phyloP scores from a whole-genome alignment of 805 yeast species.

The Cyberlindnera maclurae region DNA sequence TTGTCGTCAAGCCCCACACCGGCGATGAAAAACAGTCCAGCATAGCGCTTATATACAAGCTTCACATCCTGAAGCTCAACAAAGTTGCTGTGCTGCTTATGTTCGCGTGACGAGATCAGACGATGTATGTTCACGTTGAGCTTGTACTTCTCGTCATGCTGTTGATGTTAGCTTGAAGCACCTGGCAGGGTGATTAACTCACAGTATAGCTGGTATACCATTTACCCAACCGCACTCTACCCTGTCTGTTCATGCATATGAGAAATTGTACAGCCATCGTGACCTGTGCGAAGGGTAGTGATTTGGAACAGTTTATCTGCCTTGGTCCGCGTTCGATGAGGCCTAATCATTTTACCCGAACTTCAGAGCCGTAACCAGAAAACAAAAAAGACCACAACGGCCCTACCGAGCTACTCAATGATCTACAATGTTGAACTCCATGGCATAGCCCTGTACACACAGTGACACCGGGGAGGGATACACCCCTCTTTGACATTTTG shows the following conservation, averaged over 20 bases:
- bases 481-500: too few relatives aligned
- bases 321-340: too few relatives aligned
- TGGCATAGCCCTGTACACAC: too few relatives aligned
- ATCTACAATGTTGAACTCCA: too few relatives aligned
- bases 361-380: too few relatives aligned
- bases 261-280: slow-evolving; percentile 74
- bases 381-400: too few relatives aligned
- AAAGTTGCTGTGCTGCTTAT: slow-evolving; percentile 74
- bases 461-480: too few relatives aligned
- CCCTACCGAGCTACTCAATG: too few relatives aligned
- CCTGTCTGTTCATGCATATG: slow-evolving; percentile 84
- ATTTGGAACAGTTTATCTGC: too few relatives aligned
- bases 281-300: background rate
- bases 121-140: slow-evolving; percentile 65
- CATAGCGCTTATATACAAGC: slow-evolving; percentile 82
- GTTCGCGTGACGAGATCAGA: slow-evolving; percentile 74
- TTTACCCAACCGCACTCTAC: slow-evolving; percentile 80
- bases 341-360: too few relatives aligned
- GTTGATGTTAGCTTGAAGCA: slow-evolving; percentile 19
- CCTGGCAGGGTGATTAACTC: slow-evolving; percentile 11
- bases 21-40: slow-evolving; percentile 84
- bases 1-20: slow-evolving; percentile 76
- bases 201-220: slow-evolving; percentile 53
- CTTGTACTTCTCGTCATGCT: slow-evolving; percentile 39
- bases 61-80: slow-evolving; percentile 63